phyloP scores from a whole-genome alignment of 148 eudicot genomes.

The Fagopyrum esculentum region DNA sequence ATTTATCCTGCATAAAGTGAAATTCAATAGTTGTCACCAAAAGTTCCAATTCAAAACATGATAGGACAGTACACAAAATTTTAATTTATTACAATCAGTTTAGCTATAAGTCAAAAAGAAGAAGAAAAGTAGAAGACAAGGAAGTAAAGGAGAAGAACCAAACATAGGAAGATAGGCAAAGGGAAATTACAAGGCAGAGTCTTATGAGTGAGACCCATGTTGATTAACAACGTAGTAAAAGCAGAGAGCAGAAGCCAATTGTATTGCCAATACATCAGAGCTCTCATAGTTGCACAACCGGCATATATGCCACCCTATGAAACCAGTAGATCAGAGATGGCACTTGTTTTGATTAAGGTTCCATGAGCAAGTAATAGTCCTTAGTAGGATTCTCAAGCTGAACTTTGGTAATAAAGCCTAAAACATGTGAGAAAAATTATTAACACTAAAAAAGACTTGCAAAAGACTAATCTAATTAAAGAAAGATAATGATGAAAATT shows the following conservation, averaged over 20 bases:
- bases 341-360: no score
- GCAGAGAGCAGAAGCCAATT: slow-evolving; percentile 29
- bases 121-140: background rate
- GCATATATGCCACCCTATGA: no score
- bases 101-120: background rate
- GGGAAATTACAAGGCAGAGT: slow-evolving; percentile 41
- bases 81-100: background rate
- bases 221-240: slow-evolving; percentile 35
- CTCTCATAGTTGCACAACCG: no score
- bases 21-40: background rate
- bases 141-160: background rate
- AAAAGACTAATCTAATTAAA: background rate
- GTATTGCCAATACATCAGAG: no score
- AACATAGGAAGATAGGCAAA: background rate
- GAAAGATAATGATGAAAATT: background rate
- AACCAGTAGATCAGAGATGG: no score
- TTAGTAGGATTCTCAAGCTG: slow-evolving; percentile 68
- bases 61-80: background rate
- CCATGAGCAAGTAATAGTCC: slow-evolving; percentile 52
- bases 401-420: slow-evolving; percentile 82
- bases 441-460: background rate
- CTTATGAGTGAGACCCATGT: slow-evolving; percentile 45
- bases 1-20: background rate
- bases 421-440: background rate
- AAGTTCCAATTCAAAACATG: background rate